Evolutionary conservation across 1,284 basidiomycete genomes (phyloP).

Genomic region (Athelia sp.): DNA sequence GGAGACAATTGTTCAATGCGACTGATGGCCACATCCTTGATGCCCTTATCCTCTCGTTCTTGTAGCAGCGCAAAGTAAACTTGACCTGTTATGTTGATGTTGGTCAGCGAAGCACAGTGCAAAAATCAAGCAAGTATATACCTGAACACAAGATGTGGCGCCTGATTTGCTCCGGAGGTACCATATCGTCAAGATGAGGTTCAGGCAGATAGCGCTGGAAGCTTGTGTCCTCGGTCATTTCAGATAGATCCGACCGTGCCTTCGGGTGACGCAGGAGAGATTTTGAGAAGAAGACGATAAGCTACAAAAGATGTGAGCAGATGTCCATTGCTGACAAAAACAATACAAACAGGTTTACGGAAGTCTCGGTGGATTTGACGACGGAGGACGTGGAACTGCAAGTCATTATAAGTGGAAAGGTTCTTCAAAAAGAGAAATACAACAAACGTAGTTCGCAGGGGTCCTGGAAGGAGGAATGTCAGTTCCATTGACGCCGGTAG

Average conservation of each 20-base stretch:
- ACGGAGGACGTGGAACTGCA: conserved; percentile 89
- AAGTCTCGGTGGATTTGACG: conserved; percentile 95
- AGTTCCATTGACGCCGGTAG: background rate
- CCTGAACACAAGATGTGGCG: conserved; percentile 88
- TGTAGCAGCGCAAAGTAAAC: conserved; percentile 89
- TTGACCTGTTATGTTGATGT: conserved; percentile 56
- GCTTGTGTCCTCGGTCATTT: conserved; percentile 85
- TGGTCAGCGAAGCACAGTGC: too few relatives aligned
- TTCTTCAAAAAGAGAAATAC: background rate
- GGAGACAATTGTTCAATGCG: conserved; percentile 94
- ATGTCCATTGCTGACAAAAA: background rate
- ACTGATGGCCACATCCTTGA: conserved; percentile 92
- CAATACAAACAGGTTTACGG: conserved; percentile 76
- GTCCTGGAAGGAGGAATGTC: conserved; percentile 42
- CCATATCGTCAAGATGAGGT: conserved; percentile 65
- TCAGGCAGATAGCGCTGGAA: conserved; percentile 97
- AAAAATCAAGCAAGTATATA: conserved; percentile 17
- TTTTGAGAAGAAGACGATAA: conserved; percentile 97
- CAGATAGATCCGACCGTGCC: conserved; percentile 82
- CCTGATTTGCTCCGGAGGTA: conserved; percentile 81
- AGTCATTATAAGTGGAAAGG: conserved; percentile 10
- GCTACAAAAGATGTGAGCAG: conserved; percentile 30
- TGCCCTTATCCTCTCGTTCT: conserved; percentile 84
- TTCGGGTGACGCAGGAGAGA: conserved; percentile 89
- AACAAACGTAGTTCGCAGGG: conserved; percentile 81